Evolutionary conservation across 129 eudicot species (phyloP).

Genomic region (sunflower (Helianthus annuus)): DNA sequence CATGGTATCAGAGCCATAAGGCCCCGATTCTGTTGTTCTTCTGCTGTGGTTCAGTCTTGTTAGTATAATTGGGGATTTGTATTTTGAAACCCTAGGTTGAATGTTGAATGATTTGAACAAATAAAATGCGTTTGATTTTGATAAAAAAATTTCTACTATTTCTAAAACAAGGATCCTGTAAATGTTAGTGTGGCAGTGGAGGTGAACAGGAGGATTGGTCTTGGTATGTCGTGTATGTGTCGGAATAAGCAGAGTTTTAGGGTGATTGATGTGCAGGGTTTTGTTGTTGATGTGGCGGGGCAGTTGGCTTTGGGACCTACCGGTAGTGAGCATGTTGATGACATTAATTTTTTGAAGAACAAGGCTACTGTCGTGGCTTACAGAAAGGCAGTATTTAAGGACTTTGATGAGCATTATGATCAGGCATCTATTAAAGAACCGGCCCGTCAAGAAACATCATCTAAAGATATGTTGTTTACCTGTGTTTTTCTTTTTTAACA

Average conservation of each 20-base stretch:
- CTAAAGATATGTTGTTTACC: slow-evolving; percentile 36
- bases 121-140: no score
- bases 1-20: no score
- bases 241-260: slow-evolving; percentile 67
- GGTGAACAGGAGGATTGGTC: slow-evolving; percentile 59
- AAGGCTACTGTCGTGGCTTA: slow-evolving; percentile 68
- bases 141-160: no score
- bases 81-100: no score
- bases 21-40: no score
- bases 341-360: slow-evolving; percentile 56
- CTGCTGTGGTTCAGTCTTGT: no score
- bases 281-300: slow-evolving; percentile 17
- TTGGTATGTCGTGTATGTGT: slow-evolving; percentile 79
- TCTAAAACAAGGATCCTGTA: no score
- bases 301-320: slow-evolving; percentile 66
- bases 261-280: slow-evolving; percentile 53
- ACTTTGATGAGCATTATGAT: slow-evolving; percentile 69
- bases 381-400: slow-evolving; percentile 79
- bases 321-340: slow-evolving; percentile 28
- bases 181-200: slow-evolving; percentile 36
- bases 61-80: no score
- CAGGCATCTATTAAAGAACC: slow-evolving; percentile 45
- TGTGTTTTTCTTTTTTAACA: not conserved
- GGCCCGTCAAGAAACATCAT: slow-evolving; percentile 27
- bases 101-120: not conserved